Conservation (phyloP, 306 rosid species). For the Dalbergia cochinchinensis region DNA sequence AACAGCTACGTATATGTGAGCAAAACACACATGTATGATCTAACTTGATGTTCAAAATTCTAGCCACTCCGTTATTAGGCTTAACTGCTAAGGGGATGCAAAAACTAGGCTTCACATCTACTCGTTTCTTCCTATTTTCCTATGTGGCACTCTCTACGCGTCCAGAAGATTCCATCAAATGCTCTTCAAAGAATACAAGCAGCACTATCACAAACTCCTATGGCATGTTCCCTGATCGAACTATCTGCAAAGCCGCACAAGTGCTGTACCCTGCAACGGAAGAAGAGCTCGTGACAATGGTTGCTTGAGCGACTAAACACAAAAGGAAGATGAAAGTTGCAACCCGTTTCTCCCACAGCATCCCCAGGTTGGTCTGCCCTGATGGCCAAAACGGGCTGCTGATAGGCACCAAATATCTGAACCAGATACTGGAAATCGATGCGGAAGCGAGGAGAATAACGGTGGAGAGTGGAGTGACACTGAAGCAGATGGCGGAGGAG, state of each 20-base stretch:
- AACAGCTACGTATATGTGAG: neutral
- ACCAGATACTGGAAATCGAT: constrained; percentile 55
- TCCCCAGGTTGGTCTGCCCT: constrained; percentile 78
- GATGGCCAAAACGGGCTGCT: constrained; percentile 64
- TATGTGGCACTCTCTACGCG: constrained; percentile 44
- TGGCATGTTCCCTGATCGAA: constrained; percentile 76
- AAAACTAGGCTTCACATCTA: neutral
- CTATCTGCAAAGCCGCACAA: constrained; percentile 50
- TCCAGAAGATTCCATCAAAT: constrained; percentile 72
- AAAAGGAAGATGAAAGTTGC: constrained; percentile 61
- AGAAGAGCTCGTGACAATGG: constrained; percentile 60
- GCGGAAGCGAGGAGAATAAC: constrained; percentile 54
- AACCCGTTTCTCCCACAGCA: constrained; percentile 73
- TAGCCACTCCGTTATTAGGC: neutral
- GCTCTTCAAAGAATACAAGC: constrained; percentile 51
- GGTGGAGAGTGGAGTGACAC: constrained; percentile 70
- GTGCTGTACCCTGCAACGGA: constrained; percentile 63
- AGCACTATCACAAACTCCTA: constrained; percentile 83
- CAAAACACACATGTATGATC: neutral
- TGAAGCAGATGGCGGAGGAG: constrained; percentile 58
- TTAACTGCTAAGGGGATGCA: too few relatives aligned
- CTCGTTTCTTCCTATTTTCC: constrained; percentile 31
- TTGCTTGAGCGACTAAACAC: constrained; percentile 55
- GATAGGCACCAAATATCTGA: constrained; percentile 75
- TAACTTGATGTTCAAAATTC: neutral